phyloP scores from a whole-genome alignment of 768 basidiomycete genomes.

The Auriscalpium vulgare region DNA sequence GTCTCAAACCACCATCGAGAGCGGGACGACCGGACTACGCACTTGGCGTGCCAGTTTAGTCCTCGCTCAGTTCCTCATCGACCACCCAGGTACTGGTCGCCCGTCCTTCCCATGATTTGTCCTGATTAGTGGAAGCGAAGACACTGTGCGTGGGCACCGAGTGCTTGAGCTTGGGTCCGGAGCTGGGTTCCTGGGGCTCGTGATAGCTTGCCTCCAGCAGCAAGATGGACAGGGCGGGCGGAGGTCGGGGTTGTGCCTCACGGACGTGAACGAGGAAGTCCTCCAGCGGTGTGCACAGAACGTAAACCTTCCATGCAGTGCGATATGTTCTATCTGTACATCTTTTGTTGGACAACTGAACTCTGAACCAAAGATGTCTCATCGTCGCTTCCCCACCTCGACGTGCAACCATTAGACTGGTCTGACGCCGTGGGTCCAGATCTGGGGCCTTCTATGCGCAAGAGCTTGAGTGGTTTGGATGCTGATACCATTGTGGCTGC shows the following conservation, averaged over 20 bases:
- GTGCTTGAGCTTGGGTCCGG: slow-evolving; percentile 75
- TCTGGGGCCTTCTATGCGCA: slow-evolving; percentile 14
- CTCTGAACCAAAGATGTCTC: slow-evolving; percentile 42
- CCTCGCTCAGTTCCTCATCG: slow-evolving; percentile 53
- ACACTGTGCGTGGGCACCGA: slow-evolving; percentile 33
- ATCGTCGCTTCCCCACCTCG: slow-evolving; percentile 37
- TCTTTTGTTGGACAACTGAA: background rate
- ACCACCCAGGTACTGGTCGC: slow-evolving; percentile 39
- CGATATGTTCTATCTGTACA: slow-evolving; percentile 16
- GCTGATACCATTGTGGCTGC: slow-evolving; percentile 64
- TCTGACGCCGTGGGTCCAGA: slow-evolving; percentile 38
- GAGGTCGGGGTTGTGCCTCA: slow-evolving; percentile 26
- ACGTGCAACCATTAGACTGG: slow-evolving; percentile 57
- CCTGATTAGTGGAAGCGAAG: slow-evolving; percentile 18
- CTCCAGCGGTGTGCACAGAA: slow-evolving; percentile 55
- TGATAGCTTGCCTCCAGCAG: slow-evolving; percentile 51
- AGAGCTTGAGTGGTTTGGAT: slow-evolving; percentile 33
- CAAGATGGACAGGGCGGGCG: slow-evolving; percentile 6
- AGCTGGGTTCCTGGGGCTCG: slow-evolving; percentile 63
- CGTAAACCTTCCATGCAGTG: slow-evolving; percentile 59
- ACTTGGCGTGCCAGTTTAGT: slow-evolving; percentile 73
- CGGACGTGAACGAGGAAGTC: slow-evolving; percentile 60
- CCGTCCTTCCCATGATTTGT: background rate
- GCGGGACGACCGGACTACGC: slow-evolving; percentile 70
- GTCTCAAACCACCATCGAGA: slow-evolving; percentile 65